Evolutionary conservation across 73 alveolate genomes (phyloP), one percentile per base, ranked within the genome.

Genomic region (Paramecium pentaurelia): DNA sequence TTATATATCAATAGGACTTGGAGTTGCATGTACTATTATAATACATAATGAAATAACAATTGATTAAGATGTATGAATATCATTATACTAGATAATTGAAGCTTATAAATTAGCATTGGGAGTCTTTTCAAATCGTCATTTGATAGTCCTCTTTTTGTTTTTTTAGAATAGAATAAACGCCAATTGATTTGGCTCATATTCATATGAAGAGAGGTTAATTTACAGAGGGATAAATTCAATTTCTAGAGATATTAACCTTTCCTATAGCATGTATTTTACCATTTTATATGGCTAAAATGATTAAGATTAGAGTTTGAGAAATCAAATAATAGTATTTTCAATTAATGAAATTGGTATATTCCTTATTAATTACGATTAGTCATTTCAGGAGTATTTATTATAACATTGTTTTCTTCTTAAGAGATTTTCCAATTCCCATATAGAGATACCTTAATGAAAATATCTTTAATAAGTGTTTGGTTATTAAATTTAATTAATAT

Each of bases 181-280:
- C 91, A 2, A 80, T 80, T 1, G 75, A 42, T 42, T 80, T 80
- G 8, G 73, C 73, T 2, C 75, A 80, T 45, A 18, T 32, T 42
- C 58, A 80, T 80, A 1, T 80, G 58, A 40, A 14, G 58, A 40
- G 36, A 20, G 38, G 32, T 6, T 18, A 80, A 36, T 73, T 73
- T n/a, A 80, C 91, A 18, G 37, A 22, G 22, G 91, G 91, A 22
- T 80, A 80, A 36, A 80, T 80, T 11, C 22, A 80, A 80, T 80
- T 80, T 20, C 16, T 80, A 5, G 30, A 80, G 25, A 49, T 49
- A 44, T 32, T 80, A 10, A 45, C 91, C 5, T 80, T 80, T 25
- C 91, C 91, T 10, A 22, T 80, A 20, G 91, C 91, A 18, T 80
- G 91, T 16, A 9, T 80, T 25, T 47, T 80, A 80, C 91, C 91